phyloP scores from a whole-genome alignment of 169 alveolate species.

The Babesia bigemina region DNA sequence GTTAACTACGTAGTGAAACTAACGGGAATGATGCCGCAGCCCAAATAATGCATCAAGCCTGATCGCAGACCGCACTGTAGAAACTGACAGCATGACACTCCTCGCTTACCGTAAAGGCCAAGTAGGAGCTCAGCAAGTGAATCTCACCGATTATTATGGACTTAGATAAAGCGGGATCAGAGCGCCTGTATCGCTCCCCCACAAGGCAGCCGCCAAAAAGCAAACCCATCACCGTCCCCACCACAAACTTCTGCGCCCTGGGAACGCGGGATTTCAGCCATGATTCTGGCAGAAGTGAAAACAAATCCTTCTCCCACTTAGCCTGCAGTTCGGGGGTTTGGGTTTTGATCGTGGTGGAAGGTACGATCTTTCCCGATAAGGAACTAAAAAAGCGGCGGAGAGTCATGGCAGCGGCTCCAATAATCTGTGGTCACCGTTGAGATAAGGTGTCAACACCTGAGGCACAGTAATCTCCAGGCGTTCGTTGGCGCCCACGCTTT shows the following conservation, averaged over 20 bases:
- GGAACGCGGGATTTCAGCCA: conserved; percentile 32
- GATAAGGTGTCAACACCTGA: conserved; percentile 66
- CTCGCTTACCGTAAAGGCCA: conserved; percentile 64
- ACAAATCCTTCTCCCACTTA: conserved; percentile 13
- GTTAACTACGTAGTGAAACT: background rate
- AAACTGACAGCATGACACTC: background rate
- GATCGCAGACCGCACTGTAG: conserved; percentile 59
- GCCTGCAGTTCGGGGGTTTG: conserved; percentile 24
- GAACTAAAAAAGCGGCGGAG: conserved; percentile 15
- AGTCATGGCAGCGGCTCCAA: conserved; percentile 30
- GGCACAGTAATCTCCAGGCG: conserved; percentile 66
- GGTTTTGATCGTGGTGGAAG: conserved; percentile 11
- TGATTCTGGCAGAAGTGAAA: conserved; percentile 35
- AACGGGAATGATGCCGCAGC: conserved; percentile 69
- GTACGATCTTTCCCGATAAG: conserved; percentile 16
- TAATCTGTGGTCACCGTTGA: conserved; percentile 42
- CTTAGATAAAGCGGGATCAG: conserved; percentile 29
- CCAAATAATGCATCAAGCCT: conserved; percentile 53
- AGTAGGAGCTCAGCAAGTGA: conserved; percentile 55
- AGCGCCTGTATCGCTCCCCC: conserved; percentile 1
- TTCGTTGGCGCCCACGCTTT: conserved; percentile 38
- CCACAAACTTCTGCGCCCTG: conserved; percentile 32
- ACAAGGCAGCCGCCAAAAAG: conserved; percentile 41
- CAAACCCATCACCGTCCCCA: conserved; percentile 26
- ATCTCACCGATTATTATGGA: conserved; percentile 53